These are phyloP conservation scores for Colletotrichum tofieldiae DNA, from an alignment of 2,329 filamentous ascomycete genomes.

Conservation along the genomic window DNA sequence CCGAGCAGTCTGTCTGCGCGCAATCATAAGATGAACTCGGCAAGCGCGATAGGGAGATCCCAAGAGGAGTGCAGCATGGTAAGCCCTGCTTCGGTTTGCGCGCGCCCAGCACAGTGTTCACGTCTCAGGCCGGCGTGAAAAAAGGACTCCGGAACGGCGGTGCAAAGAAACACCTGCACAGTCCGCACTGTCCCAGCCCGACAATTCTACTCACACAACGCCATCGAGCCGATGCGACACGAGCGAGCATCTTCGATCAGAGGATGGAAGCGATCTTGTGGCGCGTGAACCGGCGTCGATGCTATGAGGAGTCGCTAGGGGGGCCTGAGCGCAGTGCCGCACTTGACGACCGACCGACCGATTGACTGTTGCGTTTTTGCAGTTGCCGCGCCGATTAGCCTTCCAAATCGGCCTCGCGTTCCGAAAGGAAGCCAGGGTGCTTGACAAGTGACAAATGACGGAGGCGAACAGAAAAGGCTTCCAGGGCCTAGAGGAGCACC, in stretches of 20 bases:
- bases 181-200: neutral
- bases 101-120: conserved; percentile 24
- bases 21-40: conserved; percentile 39
- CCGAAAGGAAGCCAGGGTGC: conserved; percentile 24
- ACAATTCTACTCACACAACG: conserved; percentile 5
- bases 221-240: conserved; percentile 26
- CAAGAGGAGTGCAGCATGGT: conserved; percentile 25
- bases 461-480: conserved; percentile 12
- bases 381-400: conserved; percentile 25
- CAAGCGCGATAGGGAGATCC: conserved; percentile 27
- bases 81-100: conserved; percentile 21
- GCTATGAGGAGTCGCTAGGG: neutral
- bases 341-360: conserved; percentile 6
- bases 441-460: conserved; percentile 14
- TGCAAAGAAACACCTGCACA: neutral
- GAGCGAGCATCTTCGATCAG: conserved; percentile 12
- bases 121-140: neutral
- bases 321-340: conserved; percentile 24
- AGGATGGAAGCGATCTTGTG: conserved; percentile 20
- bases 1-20: conserved; percentile 8
- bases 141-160: neutral
- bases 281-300: conserved; percentile 28
- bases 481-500: conserved; percentile 20
- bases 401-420: conserved; percentile 37
- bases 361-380: conserved; percentile 8